Base-by-base conservation (phyloP, 768 basidiomycete species). In the Suillus cothurnatus region DNA sequence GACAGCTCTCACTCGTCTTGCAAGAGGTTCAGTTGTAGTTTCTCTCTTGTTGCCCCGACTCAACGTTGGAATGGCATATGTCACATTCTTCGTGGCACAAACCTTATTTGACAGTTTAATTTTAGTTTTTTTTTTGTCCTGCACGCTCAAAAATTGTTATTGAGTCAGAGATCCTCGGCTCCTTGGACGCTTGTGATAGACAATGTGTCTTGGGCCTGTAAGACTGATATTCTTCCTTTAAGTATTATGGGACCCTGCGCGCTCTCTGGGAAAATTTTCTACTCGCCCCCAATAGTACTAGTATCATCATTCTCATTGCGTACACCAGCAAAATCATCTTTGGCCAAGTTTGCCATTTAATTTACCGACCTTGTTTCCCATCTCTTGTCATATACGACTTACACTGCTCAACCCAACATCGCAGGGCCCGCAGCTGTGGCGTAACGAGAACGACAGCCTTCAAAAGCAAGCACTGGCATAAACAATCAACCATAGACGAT, bases 381-480 rank as follows among this genome's bases (percentile, higher is more conserved):
- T 41, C 39, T 41, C 26, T 11, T 41, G 12, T 23, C 56, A 38
- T 26, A 28, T 26, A 41, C 57, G 28, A 39, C 38, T 59, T 41
- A 2, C 36, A 26, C 9, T 21, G 19, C 31, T 19, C 21, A 53
- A 28, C 31, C 19, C 17, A 31, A 52, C 28, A 31, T 11, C 4
- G 43, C 3, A 55, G 53, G 21, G 12, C 21, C 32, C 32, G 12
- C 52, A 55, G 53, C 17, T 50, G 52, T 7, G 2, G 47, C 23
- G 61, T 61, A 60, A 60, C 61, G 55, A 34, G 4, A 36, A 62
- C 61, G 19, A 61, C n/a, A 59, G 61, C 39, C 6, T 6, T 6
- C 21, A n/a, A 55, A 23, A 8, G 15, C 19, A 6, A 61, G 7
- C 8, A 17, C 32, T 6, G n/a, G n/a, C n/a, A n/a, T 36, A 23